phyloP scores from a whole-genome alignment of 306 rosid species.

The Pyrus pyrifolia region DNA sequence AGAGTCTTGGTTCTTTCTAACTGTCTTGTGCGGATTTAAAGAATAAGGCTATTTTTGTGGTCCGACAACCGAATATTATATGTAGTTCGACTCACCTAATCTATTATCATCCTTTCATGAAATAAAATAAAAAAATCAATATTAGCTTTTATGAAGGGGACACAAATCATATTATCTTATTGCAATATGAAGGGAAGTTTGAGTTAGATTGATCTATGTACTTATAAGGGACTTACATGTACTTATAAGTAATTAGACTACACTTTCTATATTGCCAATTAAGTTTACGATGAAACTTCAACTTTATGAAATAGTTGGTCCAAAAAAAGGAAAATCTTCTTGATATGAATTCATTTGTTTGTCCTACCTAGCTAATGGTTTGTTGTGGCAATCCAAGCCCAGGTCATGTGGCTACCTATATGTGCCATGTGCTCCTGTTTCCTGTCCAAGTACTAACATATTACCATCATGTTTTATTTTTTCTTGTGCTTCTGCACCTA shows the following conservation, averaged over 20 bases:
- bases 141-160: too few relatives aligned
- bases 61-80: too few relatives aligned
- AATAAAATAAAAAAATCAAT: too few relatives aligned
- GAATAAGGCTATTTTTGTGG: too few relatives aligned
- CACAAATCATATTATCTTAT: background rate
- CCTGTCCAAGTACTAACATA: background rate
- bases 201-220: background rate
- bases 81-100: too few relatives aligned
- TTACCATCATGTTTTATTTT: background rate
- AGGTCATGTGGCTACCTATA: conserved; percentile 20
- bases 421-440: conserved; percentile 24
- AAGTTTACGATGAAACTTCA: background rate
- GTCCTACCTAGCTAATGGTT: background rate
- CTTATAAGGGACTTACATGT: too few relatives aligned
- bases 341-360: background rate
- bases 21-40: too few relatives aligned
- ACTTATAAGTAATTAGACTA: too few relatives aligned
- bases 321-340: background rate
- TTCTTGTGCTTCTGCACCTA: background rate
- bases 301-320: too few relatives aligned
- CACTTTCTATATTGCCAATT: too few relatives aligned
- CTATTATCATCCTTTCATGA: too few relatives aligned
- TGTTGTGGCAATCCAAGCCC: background rate
- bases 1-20: too few relatives aligned
- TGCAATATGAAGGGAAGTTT: background rate